Conservation (phyloP, 345 rosid species). For the Eucalyptus pauciflora region DNA sequence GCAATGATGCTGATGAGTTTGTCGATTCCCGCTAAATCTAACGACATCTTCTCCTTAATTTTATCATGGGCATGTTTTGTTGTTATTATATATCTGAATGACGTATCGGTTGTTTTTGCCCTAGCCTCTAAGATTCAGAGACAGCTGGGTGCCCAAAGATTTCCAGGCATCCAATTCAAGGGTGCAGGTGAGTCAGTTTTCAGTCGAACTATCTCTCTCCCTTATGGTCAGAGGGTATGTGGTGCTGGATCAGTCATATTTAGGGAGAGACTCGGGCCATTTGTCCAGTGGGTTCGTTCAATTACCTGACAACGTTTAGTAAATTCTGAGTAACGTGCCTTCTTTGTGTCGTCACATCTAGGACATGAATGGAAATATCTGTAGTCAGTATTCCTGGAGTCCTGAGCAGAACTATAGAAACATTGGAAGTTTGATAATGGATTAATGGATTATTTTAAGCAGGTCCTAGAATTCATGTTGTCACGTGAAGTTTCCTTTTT, state of each 20-base stretch:
- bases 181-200: neutral
- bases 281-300: neutral
- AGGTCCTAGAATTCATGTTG: neutral
- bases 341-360: neutral
- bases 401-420: neutral
- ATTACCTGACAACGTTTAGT: neutral
- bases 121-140: neutral
- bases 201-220: neutral
- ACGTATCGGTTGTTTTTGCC: neutral
- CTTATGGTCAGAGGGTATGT: neutral
- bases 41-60: neutral
- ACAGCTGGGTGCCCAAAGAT: neutral
- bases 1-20: neutral
- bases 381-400: neutral
- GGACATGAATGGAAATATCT: neutral
- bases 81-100: neutral
- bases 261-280: neutral
- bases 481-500: neutral
- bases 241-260: neutral
- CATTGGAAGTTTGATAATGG: neutral
- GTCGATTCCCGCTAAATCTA: neutral
- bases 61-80: neutral
- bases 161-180: neutral
- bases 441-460: neutral
- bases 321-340: neutral